Conservation (phyloP, 2,329 filamentous ascomycete species). For the Alternaria tenuissima region DNA sequence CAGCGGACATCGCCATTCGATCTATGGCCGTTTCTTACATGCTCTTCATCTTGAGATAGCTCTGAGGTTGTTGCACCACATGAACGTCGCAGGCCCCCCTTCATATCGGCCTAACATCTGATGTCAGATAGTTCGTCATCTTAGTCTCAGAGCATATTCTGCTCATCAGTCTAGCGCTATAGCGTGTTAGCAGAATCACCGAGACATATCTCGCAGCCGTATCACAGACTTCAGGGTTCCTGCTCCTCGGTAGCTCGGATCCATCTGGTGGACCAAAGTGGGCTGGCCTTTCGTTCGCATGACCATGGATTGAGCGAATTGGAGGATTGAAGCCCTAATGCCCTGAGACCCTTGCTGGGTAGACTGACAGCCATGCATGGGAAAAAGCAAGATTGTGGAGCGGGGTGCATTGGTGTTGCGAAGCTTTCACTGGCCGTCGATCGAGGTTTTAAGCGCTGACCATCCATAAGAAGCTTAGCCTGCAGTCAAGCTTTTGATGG, state of each 20-base stretch:
- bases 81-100: constrained; percentile 6
- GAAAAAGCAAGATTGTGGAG: constrained; percentile 33
- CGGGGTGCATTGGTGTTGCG: constrained; percentile 28
- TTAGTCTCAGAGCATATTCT: constrained; percentile 14
- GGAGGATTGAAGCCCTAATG: constrained; percentile 22
- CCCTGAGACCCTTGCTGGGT: constrained; percentile 19
- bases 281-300: constrained; percentile 46
- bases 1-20: constrained; percentile 40
- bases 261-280: constrained; percentile 21
- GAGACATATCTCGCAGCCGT: constrained; percentile 27
- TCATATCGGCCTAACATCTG: constrained; percentile 17
- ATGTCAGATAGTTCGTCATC: constrained; percentile 25
- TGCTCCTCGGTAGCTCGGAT: constrained; percentile 16
- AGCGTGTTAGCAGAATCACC: constrained; percentile 19
- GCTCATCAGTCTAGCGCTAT: constrained; percentile 6
- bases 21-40: constrained; percentile 24
- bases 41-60: constrained; percentile 13
- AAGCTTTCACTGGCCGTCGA: constrained; percentile 29
- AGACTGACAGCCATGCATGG: constrained; percentile 44
- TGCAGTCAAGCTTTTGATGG: constrained; percentile 28
- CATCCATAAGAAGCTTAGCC: constrained; percentile 21
- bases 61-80: constrained; percentile 24
- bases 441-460: constrained; percentile 28
- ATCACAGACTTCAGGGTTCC: constrained; percentile 36
- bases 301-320: constrained; percentile 43